phyloP scores from a whole-genome alignment of 345 rosid genomes.

The Eucalyptus tenuipes region DNA sequence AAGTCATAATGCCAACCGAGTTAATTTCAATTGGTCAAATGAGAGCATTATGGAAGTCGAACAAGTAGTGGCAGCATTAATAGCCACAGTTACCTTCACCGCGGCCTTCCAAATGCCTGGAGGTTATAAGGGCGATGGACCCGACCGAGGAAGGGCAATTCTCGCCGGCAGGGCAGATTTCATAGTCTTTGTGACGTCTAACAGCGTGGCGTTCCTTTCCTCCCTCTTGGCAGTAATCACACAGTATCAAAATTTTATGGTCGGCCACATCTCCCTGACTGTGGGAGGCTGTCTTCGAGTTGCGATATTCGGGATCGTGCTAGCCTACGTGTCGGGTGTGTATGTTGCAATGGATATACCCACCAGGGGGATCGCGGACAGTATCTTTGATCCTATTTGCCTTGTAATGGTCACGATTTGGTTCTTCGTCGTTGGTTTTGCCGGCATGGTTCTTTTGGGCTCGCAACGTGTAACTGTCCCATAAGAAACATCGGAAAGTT shows the following conservation, averaged over 20 bases:
- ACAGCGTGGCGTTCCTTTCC: too few species aligned
- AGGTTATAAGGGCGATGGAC: not conserved
- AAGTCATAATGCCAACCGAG: not conserved
- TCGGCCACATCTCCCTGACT: fast-evolving
- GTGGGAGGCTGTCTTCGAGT: fast-evolving
- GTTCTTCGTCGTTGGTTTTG: fast-evolving
- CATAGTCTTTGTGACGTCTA: too few species aligned
- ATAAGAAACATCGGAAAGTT: too few species aligned
- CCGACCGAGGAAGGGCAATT: not conserved
- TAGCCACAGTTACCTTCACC: not conserved
- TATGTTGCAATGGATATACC: fast-evolving
- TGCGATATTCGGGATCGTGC: fast-evolving
- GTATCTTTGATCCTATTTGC: fast-evolving
- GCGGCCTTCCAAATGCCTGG: not conserved
- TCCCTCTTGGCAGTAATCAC: fast-evolving
- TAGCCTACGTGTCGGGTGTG: fast-evolving
- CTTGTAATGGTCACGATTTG: too few species aligned
- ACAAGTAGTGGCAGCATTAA: not conserved
- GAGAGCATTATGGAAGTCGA: too few species aligned
- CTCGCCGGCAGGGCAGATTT: not conserved
- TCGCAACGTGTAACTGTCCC: too few species aligned
- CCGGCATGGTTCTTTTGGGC: too few species aligned
- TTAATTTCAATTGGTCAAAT: not conserved
- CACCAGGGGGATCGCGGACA: fast-evolving
- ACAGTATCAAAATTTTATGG: fast-evolving